Base-by-base conservation (phyloP, 2,329 filamentous ascomycete species). In the Ceratocystis papillata region DNA sequence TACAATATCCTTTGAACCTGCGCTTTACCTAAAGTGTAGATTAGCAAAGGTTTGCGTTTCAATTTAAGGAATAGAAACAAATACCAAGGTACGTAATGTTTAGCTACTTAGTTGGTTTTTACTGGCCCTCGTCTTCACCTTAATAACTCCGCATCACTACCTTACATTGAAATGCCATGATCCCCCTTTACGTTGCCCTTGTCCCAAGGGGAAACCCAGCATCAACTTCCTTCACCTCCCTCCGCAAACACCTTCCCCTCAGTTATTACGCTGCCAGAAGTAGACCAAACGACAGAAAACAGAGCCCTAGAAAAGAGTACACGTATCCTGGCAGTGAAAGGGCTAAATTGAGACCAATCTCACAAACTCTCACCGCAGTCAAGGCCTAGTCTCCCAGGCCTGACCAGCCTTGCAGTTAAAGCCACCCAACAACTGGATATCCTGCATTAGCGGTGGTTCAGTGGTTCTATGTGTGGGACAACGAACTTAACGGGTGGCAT, bases 301-400 rank as follows among this genome's bases (percentile, higher is more conserved):
- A 20, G 37, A 41, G 37, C 37, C 55, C 55, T 50, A 25, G 46
- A 37, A 59, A 59, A 59, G n/a, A 59, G 55, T 33, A 59, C 55
- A 59, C 25, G 55, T 59, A 59, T 59, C 55, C 55, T 30, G n/a
- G 55, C 25, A 59, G 55, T 59, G 30, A 33, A 59, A 59, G 55
- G 55, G 55, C 55, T 59, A 59, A 59, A 59, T 59, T 59, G 55
- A 59, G 55, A 59, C 55, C 55, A 59, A 59, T 59, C 55, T 59
- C 55, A 59, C 30, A 59, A 59, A n/a, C 55, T 59, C 55, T 59
- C 55, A 59, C 55, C 55, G 55, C 55, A 59, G 55, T 59, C 28
- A 59, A 59, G 55, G 55, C 55, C 55, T 59, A 8, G 48, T 59
- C 55, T 6, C 55, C 30, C 17, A 30, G 12, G 25, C 53, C 53